Conservation (phyloP, 331 rosid species). For the Quercus phellos region DNA sequence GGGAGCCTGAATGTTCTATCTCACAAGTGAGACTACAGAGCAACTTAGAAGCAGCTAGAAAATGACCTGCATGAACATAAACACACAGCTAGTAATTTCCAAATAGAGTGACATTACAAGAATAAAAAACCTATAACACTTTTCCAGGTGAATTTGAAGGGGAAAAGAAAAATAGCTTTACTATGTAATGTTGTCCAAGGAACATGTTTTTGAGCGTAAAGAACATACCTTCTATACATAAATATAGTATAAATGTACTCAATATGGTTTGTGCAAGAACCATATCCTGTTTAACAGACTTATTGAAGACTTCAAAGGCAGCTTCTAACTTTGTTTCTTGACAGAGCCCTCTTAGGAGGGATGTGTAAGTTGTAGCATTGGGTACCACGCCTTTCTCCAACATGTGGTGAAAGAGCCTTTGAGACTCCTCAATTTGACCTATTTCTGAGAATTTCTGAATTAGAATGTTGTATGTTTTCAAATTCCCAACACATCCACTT, state of each 20-base stretch:
- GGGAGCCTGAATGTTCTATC: slow-evolving; percentile 41
- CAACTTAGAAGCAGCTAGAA: slow-evolving; percentile 56
- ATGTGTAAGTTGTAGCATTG: slow-evolving; percentile 51
- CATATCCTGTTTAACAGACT: slow-evolving; percentile 48
- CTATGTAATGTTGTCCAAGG: background rate
- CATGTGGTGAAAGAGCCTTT: slow-evolving; percentile 64
- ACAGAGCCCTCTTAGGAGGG: slow-evolving; percentile 73
- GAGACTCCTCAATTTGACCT: slow-evolving; percentile 74
- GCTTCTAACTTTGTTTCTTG: slow-evolving; percentile 51
- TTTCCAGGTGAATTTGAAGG: background rate
- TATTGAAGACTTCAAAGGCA: slow-evolving; percentile 61
- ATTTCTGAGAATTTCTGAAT: slow-evolving; percentile 59
- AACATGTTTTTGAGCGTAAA: background rate
- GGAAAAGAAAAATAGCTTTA: background rate
- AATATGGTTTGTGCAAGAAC: slow-evolving; percentile 47
- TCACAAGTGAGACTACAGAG: slow-evolving; percentile 43
- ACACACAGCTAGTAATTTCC: background rate
- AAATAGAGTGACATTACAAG: background rate
- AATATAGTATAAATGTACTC: slow-evolving; percentile 40
- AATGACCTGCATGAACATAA: slow-evolving; percentile 52
- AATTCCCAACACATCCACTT: slow-evolving; percentile 61
- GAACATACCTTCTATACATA: slow-evolving; percentile 62
- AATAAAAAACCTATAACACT: slow-evolving; percentile 4
- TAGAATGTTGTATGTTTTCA: slow-evolving; percentile 72
- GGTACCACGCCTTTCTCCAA: slow-evolving; percentile 56